Evolutionary conservation across 225 moss, liverwort and hornwort genomes (phyloP), one percentile per base, ranked within the genome.

Genomic region (Antitrichia curtipendula): DNA sequence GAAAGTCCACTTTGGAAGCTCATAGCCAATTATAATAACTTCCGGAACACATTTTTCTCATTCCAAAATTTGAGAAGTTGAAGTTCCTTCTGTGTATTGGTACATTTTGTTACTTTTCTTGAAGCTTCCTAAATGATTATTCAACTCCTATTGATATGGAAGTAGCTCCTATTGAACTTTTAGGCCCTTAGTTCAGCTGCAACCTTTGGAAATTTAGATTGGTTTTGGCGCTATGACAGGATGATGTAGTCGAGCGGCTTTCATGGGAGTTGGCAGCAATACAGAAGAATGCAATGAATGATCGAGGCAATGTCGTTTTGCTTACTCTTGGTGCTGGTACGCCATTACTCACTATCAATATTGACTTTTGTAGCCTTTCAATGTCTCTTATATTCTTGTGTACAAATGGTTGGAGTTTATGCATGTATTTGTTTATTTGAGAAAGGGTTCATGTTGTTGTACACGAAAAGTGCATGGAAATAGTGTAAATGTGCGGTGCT

Each of bases 301-400:
- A 90, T 74, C 95, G 93, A 28, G 91, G 89, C 84, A 87, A 91
- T 85, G 93, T 96, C 59, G 94, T 96, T 57, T 89, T 98, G 86
- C 90, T 98, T 64, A 98, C 96, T 34, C 96, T 98, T 86, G 98
- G 96, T 86, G 96, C 96, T 92, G 98, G 98, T 96, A 92, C 73
- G 79, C 36, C 56, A 49, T 86, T 38, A 29, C 65, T 62, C 38
- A 61, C 64, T 7, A 77, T 52, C 61, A 74, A 57, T 63, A 52
- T 64, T 80, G 43, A 43, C 62, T 53, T 76, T 86, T 32, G 72
- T 80, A 70, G 14, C n/a, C 27, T 80, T 70, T 49, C 78, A 28
- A 74, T 85, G 29, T 32, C 71, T 69, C 12, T 66, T 77, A 10
- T 82, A 13, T 17, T 95, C 90, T 79, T 90, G 89, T 78, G 90